A percentile compares a stretch with the other conserved stretches of the same genome.
phyloP scores from a whole-genome alignment of 495 filamentous ascomycete genomes.

The Daldinia vernicosa region DNA sequence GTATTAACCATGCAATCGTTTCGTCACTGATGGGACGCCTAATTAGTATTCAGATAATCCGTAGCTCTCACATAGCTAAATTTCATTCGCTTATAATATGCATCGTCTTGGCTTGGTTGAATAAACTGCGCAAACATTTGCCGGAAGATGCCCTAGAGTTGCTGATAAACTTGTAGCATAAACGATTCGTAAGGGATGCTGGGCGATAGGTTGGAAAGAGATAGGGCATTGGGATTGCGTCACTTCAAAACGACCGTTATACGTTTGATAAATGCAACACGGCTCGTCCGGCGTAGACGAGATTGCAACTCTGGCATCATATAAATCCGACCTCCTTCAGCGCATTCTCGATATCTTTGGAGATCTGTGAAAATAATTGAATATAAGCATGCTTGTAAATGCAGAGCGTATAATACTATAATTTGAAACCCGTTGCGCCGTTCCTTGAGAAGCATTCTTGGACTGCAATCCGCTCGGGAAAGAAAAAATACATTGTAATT shows the following conservation, averaged over 20 bases:
- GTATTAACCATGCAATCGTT: constrained; percentile 14
- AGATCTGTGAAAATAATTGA: constrained; percentile 48
- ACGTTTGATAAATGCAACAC: constrained; percentile 24
- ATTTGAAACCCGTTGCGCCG: constrained; percentile 36
- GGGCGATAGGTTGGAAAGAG: constrained; percentile 6
- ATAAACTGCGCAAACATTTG: constrained; percentile 6
- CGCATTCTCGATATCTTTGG: constrained; percentile 45
- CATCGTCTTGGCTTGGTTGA: constrained; percentile 8
- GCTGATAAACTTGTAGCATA: constrained; percentile 6
- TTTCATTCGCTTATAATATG: constrained; percentile 10
- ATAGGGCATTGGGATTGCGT: constrained; percentile 18
- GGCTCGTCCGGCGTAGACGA: constrained; percentile 9
- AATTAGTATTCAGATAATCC: constrained; percentile 15
- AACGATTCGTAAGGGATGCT: background rate
- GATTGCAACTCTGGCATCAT: constrained; percentile 42
- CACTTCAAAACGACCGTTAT: constrained; percentile 29
- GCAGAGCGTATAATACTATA: constrained; percentile 35
- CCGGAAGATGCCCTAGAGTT: constrained; percentile 12
- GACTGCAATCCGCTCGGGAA: constrained; percentile 29
- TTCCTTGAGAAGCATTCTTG: constrained; percentile 23
- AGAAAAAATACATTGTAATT: constrained; percentile 45
- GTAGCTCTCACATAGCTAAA: constrained; percentile 13
- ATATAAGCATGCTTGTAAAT: constrained; percentile 45
- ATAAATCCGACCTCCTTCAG: constrained; percentile 53
- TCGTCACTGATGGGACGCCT: constrained; percentile 13